A percentile compares a stretch with the other conserved stretches of the same genome.
These are phyloP conservation scores for Dryas octopetala DNA, from an alignment of 306 rosid genomes.

Conservation along the genomic window DNA sequence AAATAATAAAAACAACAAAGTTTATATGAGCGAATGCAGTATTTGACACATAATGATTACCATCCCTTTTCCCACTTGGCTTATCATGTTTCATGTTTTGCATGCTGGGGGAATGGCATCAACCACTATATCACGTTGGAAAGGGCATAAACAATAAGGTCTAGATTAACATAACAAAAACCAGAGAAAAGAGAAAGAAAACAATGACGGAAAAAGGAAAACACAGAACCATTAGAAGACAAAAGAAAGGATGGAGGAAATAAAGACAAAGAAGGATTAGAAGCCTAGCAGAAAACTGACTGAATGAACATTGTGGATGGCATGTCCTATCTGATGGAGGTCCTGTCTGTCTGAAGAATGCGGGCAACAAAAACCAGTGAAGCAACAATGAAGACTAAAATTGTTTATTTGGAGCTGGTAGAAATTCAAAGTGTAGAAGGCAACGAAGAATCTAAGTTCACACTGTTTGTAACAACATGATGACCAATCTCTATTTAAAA, in stretches of 20 bases:
- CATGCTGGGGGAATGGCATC: not conserved
- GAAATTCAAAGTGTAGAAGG: not conserved
- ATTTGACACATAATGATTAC: not conserved
- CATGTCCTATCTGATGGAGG: not conserved
- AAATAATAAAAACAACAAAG: not conserved
- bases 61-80: not conserved
- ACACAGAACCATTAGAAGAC: not conserved
- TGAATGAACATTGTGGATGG: not conserved
- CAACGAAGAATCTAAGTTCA: not conserved
- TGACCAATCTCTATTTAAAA: not conserved
- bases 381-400: not conserved
- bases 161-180: not conserved
- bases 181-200: not conserved
- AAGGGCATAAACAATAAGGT: not conserved
- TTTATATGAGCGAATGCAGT: not conserved
- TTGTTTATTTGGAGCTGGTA: not conserved
- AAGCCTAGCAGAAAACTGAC: not conserved
- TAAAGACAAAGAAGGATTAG: not conserved
- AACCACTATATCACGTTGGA: conserved; percentile 3
- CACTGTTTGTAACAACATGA: not conserved
- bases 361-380: not conserved
- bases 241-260: not conserved
- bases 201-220: not conserved
- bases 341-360: not conserved
- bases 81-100: not conserved